Evolutionary conservation across 768 basidiomycete genomes (phyloP).

Genomic region (Tricholoma sp.): DNA sequence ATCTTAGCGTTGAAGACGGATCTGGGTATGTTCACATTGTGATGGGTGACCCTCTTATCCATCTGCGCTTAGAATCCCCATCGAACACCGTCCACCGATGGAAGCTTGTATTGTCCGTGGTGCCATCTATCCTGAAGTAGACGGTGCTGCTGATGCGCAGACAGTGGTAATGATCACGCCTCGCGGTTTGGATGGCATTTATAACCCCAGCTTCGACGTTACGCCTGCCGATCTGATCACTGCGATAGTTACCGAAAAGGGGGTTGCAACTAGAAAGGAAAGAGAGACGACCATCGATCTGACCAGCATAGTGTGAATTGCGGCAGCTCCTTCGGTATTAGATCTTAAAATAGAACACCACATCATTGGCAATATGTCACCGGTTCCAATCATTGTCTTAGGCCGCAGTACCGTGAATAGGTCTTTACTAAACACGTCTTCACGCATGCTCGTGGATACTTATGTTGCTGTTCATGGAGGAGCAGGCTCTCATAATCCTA

Average conservation of each 20-base stretch:
- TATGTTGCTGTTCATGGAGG: slow-evolving; percentile 74
- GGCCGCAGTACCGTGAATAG: no score
- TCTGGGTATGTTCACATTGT: slow-evolving; percentile 41
- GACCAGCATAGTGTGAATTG: slow-evolving; percentile 41
- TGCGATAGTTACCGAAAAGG: slow-evolving; percentile 94
- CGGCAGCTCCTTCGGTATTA: no score
- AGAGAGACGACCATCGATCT: slow-evolving; percentile 63
- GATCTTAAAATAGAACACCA: no score
- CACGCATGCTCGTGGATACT: slow-evolving; percentile 6
- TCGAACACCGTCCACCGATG: slow-evolving; percentile 84
- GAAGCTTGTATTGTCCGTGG: slow-evolving; percentile 91
- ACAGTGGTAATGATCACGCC: slow-evolving; percentile 86
- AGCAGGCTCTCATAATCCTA: slow-evolving; percentile 57
- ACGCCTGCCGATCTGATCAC: slow-evolving; percentile 91
- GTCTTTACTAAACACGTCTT: background rate
- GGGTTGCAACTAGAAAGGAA: slow-evolving; percentile 72
- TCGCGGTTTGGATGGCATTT: slow-evolving; percentile 53
- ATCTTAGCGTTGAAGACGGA: slow-evolving; percentile 73
- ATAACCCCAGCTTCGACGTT: slow-evolving; percentile 96
- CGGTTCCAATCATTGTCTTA: no score
- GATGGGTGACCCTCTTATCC: background rate
- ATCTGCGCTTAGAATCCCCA: slow-evolving; percentile 58
- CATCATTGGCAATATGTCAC: no score
- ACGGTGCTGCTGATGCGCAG: slow-evolving; percentile 43
- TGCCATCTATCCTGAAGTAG: slow-evolving; percentile 55